Conservation (phyloP, 768 basidiomycete species). For the Psilocybe subaeruginosa region DNA sequence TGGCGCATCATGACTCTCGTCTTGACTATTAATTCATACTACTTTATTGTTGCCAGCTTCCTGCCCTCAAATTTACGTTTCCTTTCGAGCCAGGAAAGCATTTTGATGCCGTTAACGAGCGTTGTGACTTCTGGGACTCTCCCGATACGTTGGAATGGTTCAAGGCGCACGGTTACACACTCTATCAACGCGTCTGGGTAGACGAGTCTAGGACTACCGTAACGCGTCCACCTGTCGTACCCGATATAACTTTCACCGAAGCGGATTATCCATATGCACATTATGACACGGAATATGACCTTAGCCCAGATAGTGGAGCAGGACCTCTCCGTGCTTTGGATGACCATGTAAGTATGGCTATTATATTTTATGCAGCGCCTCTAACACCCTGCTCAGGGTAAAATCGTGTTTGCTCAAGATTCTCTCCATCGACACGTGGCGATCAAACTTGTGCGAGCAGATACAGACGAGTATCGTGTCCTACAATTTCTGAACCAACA, state of each 20-base stretch:
- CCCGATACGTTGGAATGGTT: constrained; percentile 7
- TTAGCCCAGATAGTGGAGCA: neutral
- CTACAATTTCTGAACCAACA: constrained; percentile 20
- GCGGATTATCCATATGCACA: constrained; percentile 11
- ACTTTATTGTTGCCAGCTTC: neutral
- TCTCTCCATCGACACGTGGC: constrained; percentile 23
- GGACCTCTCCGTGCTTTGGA: neutral
- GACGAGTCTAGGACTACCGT: too few species aligned
- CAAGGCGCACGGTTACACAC: constrained; percentile 6
- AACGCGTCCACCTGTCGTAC: neutral
- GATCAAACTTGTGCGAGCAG: constrained; percentile 1
- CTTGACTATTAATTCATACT: too few species aligned
- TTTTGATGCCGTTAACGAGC: neutral
- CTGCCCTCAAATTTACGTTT: neutral
- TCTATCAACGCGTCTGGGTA: neutral
- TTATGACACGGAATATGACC: constrained; percentile 1
- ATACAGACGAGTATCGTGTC: constrained; percentile 24
- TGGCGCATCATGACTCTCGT: too few species aligned
- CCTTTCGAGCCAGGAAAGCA: neutral
- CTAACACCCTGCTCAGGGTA: neutral
- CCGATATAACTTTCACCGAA: neutral
- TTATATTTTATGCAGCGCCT: too few species aligned
- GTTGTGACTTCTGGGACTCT: neutral
- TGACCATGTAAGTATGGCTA: too few species aligned
- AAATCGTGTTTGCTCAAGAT: constrained; percentile 25